A percentile compares a stretch with the other conserved stretches of the same genome.
Evolutionary conservation across 306 rosid genomes (phyloP).

Genomic region (Inga laurina): DNA sequence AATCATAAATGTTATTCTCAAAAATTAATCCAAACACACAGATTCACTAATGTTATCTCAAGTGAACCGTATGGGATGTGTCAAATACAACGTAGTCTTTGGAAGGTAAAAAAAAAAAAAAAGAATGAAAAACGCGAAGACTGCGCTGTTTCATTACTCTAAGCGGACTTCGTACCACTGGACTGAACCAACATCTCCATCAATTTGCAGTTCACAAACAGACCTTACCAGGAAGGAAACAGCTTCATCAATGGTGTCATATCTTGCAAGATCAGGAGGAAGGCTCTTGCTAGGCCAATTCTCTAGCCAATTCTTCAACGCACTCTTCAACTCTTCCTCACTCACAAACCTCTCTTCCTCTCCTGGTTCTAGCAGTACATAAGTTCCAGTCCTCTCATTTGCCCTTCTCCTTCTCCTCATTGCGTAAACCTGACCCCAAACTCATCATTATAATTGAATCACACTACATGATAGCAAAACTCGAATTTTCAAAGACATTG

Average conservation of each 20-base stretch:
- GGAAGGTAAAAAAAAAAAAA: no score
- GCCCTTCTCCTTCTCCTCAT: conserved; percentile 67
- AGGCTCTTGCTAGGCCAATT: conserved; percentile 76
- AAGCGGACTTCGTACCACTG: conserved; percentile 91
- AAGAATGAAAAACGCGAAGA: no score
- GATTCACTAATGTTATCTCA: not conserved
- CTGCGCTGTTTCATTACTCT: conserved; percentile 36
- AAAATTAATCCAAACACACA: no score
- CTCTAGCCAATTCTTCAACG: conserved; percentile 62
- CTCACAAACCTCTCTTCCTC: conserved; percentile 82
- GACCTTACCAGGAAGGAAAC: conserved; percentile 68
- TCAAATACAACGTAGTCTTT: not conserved
- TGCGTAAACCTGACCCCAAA: conserved; percentile 48
- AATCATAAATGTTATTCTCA: no score
- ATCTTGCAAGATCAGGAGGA: conserved; percentile 84
- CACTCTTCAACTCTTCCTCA: conserved; percentile 69
- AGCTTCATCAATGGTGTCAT: conserved; percentile 70
- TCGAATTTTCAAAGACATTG: not conserved
- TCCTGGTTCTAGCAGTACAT: conserved; percentile 81
- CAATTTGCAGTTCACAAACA: conserved; percentile 86
- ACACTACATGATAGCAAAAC: not conserved
- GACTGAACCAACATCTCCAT: conserved; percentile 77
- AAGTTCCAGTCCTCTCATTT: conserved; percentile 63
- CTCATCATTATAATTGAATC: not conserved
- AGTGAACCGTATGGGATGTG: not conserved